Evolutionary conservation across 352 stramenopile genomes (phyloP).

Genomic region (Globisporangium iwayamae): DNA sequence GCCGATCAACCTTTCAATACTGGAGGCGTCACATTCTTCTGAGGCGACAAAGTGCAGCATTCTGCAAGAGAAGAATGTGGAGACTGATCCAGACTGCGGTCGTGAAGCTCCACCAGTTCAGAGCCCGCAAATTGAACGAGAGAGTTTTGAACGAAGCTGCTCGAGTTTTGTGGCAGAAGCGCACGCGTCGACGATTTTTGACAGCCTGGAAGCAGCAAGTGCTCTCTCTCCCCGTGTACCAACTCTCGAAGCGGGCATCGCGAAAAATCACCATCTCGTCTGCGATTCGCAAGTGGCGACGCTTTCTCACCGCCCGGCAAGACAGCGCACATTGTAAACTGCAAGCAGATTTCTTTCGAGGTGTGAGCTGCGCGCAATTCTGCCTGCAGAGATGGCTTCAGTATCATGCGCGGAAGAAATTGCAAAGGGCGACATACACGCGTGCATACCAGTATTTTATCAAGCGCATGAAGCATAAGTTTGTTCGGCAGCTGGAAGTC

Average conservation of each 20-base stretch:
- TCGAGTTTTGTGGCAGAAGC: not conserved
- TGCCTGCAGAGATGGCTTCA: slow-evolving; percentile 5
- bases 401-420: slow-evolving; percentile 1
- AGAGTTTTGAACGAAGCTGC: slow-evolving; percentile 5
- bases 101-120: not conserved
- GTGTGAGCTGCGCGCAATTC: slow-evolving; percentile 8
- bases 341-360: slow-evolving; percentile 29
- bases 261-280: slow-evolving; percentile 6
- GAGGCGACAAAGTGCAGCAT: not conserved
- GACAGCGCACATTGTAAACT: slow-evolving; percentile 14
- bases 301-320: slow-evolving; percentile 9
- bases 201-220: not conserved
- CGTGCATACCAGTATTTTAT: not conserved
- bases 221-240: not conserved
- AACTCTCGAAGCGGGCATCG: slow-evolving; percentile 1
- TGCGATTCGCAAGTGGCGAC: slow-evolving; percentile 13
- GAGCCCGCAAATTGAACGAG: slow-evolving; percentile 1
- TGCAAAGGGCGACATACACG: not conserved
- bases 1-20: not conserved
- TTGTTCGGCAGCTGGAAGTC: not conserved
- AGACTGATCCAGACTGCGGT: not conserved
- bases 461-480: not conserved
- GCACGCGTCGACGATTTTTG: slow-evolving; percentile 4
- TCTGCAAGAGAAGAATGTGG: not conserved
- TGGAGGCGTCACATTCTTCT: slow-evolving; percentile 3